phyloP scores from a whole-genome alignment of 139 green algal species.

The Coccomyxa sp. region DNA sequence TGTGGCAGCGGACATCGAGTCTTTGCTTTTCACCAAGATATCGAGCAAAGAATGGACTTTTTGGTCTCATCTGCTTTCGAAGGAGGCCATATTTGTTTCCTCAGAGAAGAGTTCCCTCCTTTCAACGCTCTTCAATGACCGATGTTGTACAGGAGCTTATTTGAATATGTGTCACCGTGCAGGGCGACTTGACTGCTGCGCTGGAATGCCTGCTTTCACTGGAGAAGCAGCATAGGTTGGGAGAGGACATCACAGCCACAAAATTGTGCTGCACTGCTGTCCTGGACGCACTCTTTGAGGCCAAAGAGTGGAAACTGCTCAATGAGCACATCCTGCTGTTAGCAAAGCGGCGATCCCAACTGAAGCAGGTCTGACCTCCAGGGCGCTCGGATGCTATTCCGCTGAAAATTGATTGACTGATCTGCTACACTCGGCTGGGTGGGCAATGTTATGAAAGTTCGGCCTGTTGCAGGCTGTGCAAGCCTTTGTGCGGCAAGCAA shows the following conservation, averaged over 20 bases:
- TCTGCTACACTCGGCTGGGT: background rate
- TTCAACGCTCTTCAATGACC: background rate
- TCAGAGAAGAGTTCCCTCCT: background rate
- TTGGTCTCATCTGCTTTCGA: slow-evolving; percentile 9
- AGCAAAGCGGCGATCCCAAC: slow-evolving; percentile 91
- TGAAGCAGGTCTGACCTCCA: slow-evolving; percentile 78
- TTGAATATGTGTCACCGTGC: background rate
- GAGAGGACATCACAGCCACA: slow-evolving; percentile 79
- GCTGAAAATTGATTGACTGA: background rate
- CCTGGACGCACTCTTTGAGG: slow-evolving; percentile 64
- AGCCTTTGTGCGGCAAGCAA: slow-evolving; percentile 86
- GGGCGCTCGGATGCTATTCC: background rate
- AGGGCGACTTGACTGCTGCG: slow-evolving; percentile 29
- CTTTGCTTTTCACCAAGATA: background rate
- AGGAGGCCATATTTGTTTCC: background rate
- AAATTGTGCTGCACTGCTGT: slow-evolving; percentile 75
- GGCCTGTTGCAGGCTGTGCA: slow-evolving; percentile 64
- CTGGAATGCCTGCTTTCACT: slow-evolving; percentile 77
- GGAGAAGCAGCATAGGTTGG: slow-evolving; percentile 80
- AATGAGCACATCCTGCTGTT: slow-evolving; percentile 93
- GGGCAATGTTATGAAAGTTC: background rate
- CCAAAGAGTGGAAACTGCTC: slow-evolving; percentile 80
- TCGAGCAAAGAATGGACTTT: background rate
- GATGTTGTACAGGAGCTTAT: background rate
- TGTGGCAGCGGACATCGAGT: background rate